Percentiles rank a stretch among this genome's conserved stretches.
phyloP scores from a whole-genome alignment of 805 yeast genomes.

The Spathaspora girioi region DNA sequence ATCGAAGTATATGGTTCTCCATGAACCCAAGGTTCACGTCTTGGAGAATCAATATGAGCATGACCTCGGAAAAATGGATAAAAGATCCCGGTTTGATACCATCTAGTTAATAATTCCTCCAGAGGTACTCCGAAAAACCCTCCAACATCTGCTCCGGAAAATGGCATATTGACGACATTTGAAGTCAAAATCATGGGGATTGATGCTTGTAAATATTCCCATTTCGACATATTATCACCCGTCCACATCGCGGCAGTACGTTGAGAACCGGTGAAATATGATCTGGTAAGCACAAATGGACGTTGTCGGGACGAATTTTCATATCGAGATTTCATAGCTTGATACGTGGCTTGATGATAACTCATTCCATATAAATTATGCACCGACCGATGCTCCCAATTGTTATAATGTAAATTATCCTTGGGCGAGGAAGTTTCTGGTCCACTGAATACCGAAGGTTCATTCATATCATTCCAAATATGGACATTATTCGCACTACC shows the following conservation, averaged over 20 bases:
- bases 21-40: constrained; percentile 90
- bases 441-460: constrained; percentile 92
- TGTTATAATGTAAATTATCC: constrained; percentile 72
- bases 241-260: constrained; percentile 94
- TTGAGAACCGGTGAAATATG: constrained; percentile 90
- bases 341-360: constrained; percentile 74
- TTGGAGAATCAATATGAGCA: constrained; percentile 89
- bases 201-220: constrained; percentile 81
- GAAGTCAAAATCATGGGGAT: constrained; percentile 85
- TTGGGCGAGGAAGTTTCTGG: constrained; percentile 91
- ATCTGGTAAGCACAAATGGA: constrained; percentile 84
- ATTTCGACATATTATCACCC: constrained; percentile 90
- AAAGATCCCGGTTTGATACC: constrained; percentile 97
- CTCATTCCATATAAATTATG: constrained; percentile 84
- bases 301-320: constrained; percentile 41
- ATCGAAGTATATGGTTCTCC: constrained; percentile 68
- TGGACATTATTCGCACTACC: constrained; percentile 63
- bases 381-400: constrained; percentile 86
- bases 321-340: constrained; percentile 56
- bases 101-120: constrained; percentile 74
- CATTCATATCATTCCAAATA: constrained; percentile 98
- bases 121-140: constrained; percentile 93
- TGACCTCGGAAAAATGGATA: constrained; percentile 96
- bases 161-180: constrained; percentile 83
- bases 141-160: constrained; percentile 95